Evolutionary conservation across 345 rosid genomes (phyloP).

Genomic region (Brassica rapa): DNA sequence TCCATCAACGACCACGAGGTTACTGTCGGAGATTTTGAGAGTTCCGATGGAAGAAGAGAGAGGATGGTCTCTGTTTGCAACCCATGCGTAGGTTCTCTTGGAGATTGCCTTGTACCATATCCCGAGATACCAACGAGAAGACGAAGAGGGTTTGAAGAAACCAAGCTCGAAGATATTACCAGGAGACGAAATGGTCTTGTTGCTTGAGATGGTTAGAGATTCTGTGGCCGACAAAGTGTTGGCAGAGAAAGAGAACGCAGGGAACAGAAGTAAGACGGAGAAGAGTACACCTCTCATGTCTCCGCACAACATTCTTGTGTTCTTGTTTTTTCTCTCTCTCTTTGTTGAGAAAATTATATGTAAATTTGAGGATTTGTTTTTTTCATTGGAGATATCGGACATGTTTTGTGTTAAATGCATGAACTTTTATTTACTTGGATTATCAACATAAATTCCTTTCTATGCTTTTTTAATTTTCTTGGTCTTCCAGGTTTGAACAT

Average conservation of each 20-base stretch:
- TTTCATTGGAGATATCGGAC: conserved; percentile 19
- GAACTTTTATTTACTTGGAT: background rate
- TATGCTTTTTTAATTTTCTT: background rate
- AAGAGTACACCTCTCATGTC: conserved; percentile 41
- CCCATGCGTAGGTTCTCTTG: conserved; percentile 69
- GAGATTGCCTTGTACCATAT: conserved; percentile 74
- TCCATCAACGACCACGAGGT: conserved; percentile 45
- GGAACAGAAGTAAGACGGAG: conserved; percentile 39
- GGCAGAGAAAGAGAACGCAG: conserved; percentile 42
- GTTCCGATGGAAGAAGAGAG: conserved; percentile 51
- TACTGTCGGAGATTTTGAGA: conserved; percentile 47
- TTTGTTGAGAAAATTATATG: background rate
- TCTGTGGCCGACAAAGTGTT: conserved; percentile 50
- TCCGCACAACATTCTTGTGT: conserved; percentile 12
- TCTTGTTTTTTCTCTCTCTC: background rate
- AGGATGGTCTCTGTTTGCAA: conserved; percentile 82
- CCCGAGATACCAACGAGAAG: conserved; percentile 65
- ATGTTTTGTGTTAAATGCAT: conserved; percentile 16
- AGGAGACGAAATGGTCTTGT: conserved; percentile 59
- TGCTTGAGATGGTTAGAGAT: conserved; percentile 44
- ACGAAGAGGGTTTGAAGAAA: conserved; percentile 50
- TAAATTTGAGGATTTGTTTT: background rate
- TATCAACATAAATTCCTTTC: background rate
- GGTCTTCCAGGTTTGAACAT: conserved; percentile 16
- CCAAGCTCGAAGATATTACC: conserved; percentile 68